A percentile compares a stretch with the other conserved stretches of the same genome.
These are phyloP conservation scores for Eucalyptus marginata DNA, from an alignment of 345 rosid genomes.

Conservation along the genomic window DNA sequence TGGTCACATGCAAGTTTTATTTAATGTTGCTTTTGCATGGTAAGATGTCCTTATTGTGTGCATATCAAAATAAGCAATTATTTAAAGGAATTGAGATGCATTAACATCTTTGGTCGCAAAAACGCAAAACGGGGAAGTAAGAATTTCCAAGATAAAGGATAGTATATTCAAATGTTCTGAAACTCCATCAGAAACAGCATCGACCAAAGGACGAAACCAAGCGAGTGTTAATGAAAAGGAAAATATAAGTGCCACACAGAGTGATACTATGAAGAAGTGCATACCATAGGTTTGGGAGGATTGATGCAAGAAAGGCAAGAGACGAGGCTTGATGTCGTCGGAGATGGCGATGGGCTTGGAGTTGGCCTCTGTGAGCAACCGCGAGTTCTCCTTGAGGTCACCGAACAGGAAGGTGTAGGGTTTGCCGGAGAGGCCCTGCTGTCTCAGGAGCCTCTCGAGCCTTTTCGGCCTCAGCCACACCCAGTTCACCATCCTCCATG, in stretches of 20 bases:
- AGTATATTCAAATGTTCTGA: neutral
- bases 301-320: neutral
- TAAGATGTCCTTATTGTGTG: neutral
- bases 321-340: neutral
- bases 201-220: neutral
- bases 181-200: neutral
- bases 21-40: neutral
- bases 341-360: conserved; percentile 1
- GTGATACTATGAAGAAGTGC: neutral
- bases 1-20: neutral
- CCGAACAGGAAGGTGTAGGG: neutral
- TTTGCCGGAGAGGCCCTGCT: conserved; percentile 13
- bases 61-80: neutral
- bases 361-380: neutral
- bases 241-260: neutral
- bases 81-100: neutral
- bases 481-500: conserved; percentile 7
- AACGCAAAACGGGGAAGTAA: neutral
- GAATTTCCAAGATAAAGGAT: neutral
- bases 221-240: neutral
- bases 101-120: neutral
- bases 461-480: conserved; percentile 19
- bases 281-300: conserved; percentile 5
- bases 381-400: neutral
- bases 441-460: conserved; percentile 9